Evolutionary conservation across 192 early-diverging fungal genomes (phyloP).

Genomic region (Pilaira anomala): DNA sequence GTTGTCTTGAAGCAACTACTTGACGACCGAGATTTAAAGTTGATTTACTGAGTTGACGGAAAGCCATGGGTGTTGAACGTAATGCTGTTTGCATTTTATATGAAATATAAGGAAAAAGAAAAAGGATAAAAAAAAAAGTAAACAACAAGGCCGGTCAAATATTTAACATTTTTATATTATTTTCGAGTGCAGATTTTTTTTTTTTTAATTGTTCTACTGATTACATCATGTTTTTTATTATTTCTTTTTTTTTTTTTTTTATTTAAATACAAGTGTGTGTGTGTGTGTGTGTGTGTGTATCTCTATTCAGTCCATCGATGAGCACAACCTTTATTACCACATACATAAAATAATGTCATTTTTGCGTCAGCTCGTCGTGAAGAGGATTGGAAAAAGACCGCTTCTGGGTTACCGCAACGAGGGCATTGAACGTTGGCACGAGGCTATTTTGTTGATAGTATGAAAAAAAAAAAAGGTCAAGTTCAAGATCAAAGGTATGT

Average conservation of each 20-base stretch:
- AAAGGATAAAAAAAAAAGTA: background rate
- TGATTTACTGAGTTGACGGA: background rate
- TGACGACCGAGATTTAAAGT: conserved; percentile 14
- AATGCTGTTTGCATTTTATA: background rate
- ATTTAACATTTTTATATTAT: conserved; percentile 6
- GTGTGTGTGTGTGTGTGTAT: background rate
- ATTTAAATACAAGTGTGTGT: conserved; percentile 6
- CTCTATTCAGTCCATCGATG: conserved; percentile 62
- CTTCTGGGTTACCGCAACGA: conserved; percentile 54
- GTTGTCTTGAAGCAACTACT: conserved; percentile 7
- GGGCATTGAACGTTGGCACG: conserved; percentile 62
- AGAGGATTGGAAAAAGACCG: conserved; percentile 78
- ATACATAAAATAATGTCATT: conserved; percentile 81
- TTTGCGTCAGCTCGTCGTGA: conserved; percentile 65
- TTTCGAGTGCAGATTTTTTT: background rate
- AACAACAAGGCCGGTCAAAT: background rate
- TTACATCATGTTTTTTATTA: no score
- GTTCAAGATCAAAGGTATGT: background rate
- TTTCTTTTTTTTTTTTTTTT: conserved; percentile 1
- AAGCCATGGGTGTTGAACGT: background rate
- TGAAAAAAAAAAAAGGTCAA: background rate
- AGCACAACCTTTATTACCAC: conserved; percentile 61
- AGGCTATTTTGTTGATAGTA: conserved; percentile 39
- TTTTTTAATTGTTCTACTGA: background rate
- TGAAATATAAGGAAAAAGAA: background rate